Base-by-base conservation (phyloP, 805 yeast genomes). In the Candida corydali region DNA sequence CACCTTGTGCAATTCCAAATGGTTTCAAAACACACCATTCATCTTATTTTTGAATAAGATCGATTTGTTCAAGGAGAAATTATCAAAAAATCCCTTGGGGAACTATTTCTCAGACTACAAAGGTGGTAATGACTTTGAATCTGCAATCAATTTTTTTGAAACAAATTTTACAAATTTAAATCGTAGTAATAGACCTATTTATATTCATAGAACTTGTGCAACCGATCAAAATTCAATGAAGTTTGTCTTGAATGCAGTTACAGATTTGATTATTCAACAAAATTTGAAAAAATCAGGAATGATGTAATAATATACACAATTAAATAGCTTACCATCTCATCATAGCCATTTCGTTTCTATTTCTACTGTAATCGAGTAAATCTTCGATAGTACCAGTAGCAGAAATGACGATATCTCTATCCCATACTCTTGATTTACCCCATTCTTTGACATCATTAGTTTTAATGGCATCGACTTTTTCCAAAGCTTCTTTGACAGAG, bases 171-270 rank as follows among this genome's bases (percentile, higher is more conserved):
- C 82, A 40, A 66, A 75, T 37, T 57, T 85, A 41, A 86, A 88
- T 55, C 65, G 76, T 42, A 73, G 78, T 22, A 72, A 76, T 32
- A 76, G 80, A 44, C 91, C 88, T n/a, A 75, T 93, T 22, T 93
- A 93, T 55, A 83, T 86, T 16, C 96, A 88, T 62, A 68, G 88
- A 46, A 93, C 98, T 1, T 88, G 97, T 63, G 98, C 98, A 0
- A 93, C 98, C 0, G 98, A 93, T 57, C 77, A 94, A 0, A 70
- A 76, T 38, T 76, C 88, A 19, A 93, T 93, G 96, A 75, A 76
- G 52, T 91, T 89, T 52, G 96, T 93, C 12, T 69, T 93, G 39
- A 76, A 85, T 3, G 96, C 98, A 0, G 96, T 88, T 7, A 87
- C 97, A 1, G 98, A 93, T 62, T 72, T 87, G 76, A 76, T 93